Evolutionary conservation across 2,329 filamentous ascomycete genomes (phyloP), one percentile per base, ranked within the genome.

Genomic region (Exophiala lecanii-corni): DNA sequence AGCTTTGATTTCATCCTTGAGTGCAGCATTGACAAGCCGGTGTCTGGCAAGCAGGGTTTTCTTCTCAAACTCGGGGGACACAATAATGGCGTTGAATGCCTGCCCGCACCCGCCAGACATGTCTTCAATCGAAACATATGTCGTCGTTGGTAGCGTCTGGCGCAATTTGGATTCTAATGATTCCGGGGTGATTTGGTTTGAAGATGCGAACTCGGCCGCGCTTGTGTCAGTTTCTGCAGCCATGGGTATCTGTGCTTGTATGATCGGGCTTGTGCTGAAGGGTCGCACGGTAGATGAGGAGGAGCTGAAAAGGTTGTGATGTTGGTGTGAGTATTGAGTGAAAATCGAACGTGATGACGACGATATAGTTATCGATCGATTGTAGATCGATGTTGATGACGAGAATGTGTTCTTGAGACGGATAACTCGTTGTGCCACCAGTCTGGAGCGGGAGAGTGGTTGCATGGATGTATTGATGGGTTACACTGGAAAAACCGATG

Each of bases 61-160:
- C 57, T 79, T 81, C 43, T 75, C 72, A 63, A 88, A 89, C 44
- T 79, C 70, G 21, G 82, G 73, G 6, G 82, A 86, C 17, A 86
- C 81, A 39, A 86, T 84, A 34, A 82, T 72, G 3, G 81, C 81
- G 55, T 82, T 77, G 65, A 78, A 85, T 57, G 82, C 81, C 63
- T 84, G 81, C 31, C 82, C 82, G 58, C 82, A 85, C 42, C 82
- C 82, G 51, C 81, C 91, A 53, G 89, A 95, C 73, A 94, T 81
- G 68, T 97, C 91, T 53, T 86, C 84, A 56, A 96, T 88, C 58
- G 92, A 82, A 51, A 95, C 88, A 68, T 94, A 79, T 19, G 75
- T 74, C 19, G 75, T 74, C 16, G 89, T 88, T 44, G 79, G 74
- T 41, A 96, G 73, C 53, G 81, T 79, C 56, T 83, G 71, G 26